Conservation (phyloP, 2,329 filamentous ascomycete species). For the Talaromyces funiculosus region DNA sequence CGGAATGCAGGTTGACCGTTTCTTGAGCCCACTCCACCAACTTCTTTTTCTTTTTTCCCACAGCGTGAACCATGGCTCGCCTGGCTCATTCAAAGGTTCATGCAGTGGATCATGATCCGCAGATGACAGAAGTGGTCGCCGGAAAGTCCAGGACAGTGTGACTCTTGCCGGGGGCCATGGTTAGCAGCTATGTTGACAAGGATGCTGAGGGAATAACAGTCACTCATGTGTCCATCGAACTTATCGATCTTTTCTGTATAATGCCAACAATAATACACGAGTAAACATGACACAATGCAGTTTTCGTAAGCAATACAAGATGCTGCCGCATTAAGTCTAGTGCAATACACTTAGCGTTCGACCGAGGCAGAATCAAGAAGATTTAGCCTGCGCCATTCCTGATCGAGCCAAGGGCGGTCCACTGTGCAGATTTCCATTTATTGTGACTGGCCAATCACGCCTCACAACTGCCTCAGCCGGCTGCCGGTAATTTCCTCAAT, state of each 20-base stretch:
- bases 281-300: background rate
- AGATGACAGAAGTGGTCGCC: background rate
- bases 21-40: background rate
- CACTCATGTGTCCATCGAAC: background rate
- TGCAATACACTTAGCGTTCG: background rate
- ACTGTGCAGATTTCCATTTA: background rate
- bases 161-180: background rate
- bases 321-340: background rate
- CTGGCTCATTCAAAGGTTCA: background rate
- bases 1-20: constrained; percentile 13
- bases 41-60: background rate
- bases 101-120: constrained; percentile 12
- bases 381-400: background rate
- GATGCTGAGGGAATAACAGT: background rate
- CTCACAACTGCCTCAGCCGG: background rate
- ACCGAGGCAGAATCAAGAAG: background rate
- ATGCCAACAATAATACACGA: background rate
- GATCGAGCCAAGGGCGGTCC: background rate
- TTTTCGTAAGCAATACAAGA: background rate
- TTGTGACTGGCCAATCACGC: background rate
- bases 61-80: constrained; percentile 27
- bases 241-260: background rate
- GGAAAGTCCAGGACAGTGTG: background rate
- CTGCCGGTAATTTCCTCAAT: background rate
- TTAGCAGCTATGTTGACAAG: background rate